Percentiles rank a stretch among this genome's conserved stretches.
Evolutionary conservation across 805 yeast species (phyloP).

Genomic region (Tetrapisispora namnaoensis): DNA sequence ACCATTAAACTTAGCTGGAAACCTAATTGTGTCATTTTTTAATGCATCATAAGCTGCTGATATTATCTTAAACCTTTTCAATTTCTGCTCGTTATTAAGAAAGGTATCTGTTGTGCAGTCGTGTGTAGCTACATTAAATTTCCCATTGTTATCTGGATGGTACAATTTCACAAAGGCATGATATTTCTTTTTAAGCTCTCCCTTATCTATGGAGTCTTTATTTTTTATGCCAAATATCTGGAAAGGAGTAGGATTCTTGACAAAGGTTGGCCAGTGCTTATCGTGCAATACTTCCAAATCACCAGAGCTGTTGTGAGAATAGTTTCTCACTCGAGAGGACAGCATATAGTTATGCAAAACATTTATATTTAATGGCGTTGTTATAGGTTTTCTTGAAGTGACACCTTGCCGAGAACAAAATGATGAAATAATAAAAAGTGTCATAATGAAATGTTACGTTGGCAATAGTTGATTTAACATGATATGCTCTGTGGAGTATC

Average conservation of each 20-base stretch:
- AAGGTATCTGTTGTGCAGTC: conserved; percentile 7
- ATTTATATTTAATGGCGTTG: background rate
- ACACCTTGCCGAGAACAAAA: background rate
- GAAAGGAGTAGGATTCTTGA: conserved; percentile 52
- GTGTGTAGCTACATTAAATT: background rate
- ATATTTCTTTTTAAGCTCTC: conserved; percentile 39
- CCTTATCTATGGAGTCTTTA: conserved; percentile 27
- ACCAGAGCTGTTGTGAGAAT: background rate
- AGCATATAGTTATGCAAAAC: background rate
- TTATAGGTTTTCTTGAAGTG: background rate
- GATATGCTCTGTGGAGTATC: no score
- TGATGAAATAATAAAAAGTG: background rate
- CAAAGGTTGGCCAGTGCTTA: conserved; percentile 45
- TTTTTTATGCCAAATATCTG: conserved; percentile 46
- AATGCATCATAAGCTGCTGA: conserved; percentile 52
- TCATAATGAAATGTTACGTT: background rate
- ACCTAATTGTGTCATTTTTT: conserved; percentile 29
- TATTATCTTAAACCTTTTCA: conserved; percentile 40
- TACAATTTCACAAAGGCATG: conserved; percentile 60
- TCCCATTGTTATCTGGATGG: conserved; percentile 59
- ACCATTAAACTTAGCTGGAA: background rate
- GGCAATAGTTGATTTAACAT: no score
- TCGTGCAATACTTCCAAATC: conserved; percentile 1
- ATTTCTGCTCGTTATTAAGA: conserved; percentile 23
- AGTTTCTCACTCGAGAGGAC: background rate